A percentile compares a stretch with the other conserved stretches of the same genome.
phyloP scores from a whole-genome alignment of 2,329 filamentous ascomycete genomes.

The Exutisphaerella laricina region DNA sequence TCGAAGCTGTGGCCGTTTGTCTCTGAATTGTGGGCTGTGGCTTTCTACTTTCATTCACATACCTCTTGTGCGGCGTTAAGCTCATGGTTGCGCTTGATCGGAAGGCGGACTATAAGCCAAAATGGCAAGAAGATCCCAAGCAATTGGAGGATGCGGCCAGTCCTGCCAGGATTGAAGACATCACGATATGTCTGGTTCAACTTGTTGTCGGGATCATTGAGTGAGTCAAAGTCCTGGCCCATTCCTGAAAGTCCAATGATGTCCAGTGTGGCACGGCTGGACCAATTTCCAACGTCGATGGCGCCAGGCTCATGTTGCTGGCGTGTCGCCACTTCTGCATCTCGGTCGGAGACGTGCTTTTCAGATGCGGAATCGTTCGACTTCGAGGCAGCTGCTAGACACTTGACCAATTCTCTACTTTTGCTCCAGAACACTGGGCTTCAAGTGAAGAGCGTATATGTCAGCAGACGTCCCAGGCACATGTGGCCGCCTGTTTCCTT shows the following conservation, averaged over 20 bases:
- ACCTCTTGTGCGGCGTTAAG: constrained; percentile 51
- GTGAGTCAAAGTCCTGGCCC: constrained; percentile 51
- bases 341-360: constrained; percentile 14
- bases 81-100: constrained; percentile 64
- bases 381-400: constrained; percentile 32
- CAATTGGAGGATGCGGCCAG: constrained; percentile 50
- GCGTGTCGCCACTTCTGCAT: constrained; percentile 16
- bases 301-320: constrained; percentile 32
- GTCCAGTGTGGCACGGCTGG: constrained; percentile 50
- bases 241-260: constrained; percentile 55
- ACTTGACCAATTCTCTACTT: constrained; percentile 37
- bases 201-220: constrained; percentile 47
- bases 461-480: too few species aligned
- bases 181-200: constrained; percentile 49
- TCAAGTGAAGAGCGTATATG: too few species aligned
- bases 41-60: too few species aligned
- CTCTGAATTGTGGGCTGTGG: too few species aligned
- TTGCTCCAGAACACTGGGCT: constrained; percentile 46
- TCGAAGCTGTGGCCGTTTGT: too few species aligned
- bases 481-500: too few species aligned
- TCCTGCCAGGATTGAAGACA: constrained; percentile 45
- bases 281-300: constrained; percentile 43
- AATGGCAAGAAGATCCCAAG: constrained; percentile 54
- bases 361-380: constrained; percentile 7
- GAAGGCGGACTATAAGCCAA: constrained; percentile 58